Base-by-base conservation (phyloP, 352 stramenopile species). In the Phytophthora pini region DNA sequence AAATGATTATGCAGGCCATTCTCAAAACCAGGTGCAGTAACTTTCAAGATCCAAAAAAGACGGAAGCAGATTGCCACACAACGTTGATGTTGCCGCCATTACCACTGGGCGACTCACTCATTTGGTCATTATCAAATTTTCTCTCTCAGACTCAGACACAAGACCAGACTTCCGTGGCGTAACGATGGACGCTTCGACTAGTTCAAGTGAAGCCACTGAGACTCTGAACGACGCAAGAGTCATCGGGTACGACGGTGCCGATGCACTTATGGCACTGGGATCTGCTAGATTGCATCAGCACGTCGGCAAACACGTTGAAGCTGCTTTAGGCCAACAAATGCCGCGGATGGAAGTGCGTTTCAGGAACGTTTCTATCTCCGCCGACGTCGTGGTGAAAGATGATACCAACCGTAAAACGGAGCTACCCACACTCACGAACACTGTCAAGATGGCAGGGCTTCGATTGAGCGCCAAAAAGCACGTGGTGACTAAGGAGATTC, bases 401-500 rank as follows among this genome's bases (percentile, higher is more conserved):
- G 53, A 70, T 12, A 50, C 7, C 3, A 38, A 63, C 36, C 26
- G 41, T 13, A 57, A 63, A 26, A 43, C 36, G 5, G 65, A 72
- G 22, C 34, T 79, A 9, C 67, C 71, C 0, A 77, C 68, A n/a
- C 47, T 77, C 27, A 11, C 24, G 34, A 79, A 70, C 32, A 38
- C 39, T 36, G 17, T 58, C 36, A 71, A 67, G 38, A 58, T 48
- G 54, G 27, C 29, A 40, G 34, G 26, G 4, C 11, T 40, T 5
- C 51, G 60, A 4, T 31, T 84, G 40, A 54, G 38, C 12, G 47
- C 55, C 43, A 86, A 80, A 53, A 79, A 75, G 34, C 67, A 74
- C 62, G 52, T 65, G 11, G 64, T 84, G 5, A 56, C 31, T 3
- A 82, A 80, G 20, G 38, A 76, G n/a, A 84, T 88, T n/a, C 60